Conservation (phyloP, 352 stramenopile genomes). For the Globisporangium ultimum region DNA sequence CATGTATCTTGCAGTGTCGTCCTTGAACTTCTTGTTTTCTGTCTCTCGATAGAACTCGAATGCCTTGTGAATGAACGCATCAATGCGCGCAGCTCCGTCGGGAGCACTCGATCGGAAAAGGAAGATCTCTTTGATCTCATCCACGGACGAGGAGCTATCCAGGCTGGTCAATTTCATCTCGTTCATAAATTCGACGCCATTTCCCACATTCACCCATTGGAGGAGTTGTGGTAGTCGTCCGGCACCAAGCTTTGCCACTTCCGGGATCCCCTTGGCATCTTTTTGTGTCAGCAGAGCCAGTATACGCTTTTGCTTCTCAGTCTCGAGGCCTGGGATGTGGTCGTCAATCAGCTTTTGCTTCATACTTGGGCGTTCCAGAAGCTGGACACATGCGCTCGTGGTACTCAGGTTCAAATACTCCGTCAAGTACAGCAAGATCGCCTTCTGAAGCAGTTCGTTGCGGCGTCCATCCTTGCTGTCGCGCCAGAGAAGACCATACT, state of each 20-base stretch:
- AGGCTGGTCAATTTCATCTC: not conserved
- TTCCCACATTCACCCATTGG: conserved; percentile 7
- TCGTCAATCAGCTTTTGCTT: conserved; percentile 1
- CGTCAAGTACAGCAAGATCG: conserved; percentile 36
- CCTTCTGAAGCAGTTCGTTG: conserved; percentile 41
- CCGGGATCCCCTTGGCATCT: not conserved
- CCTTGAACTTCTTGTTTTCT: conserved; percentile 11
- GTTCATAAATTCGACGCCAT: conserved; percentile 15
- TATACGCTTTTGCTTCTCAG: not conserved
- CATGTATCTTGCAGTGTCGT: conserved; percentile 31
- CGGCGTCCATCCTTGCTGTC: conserved; percentile 24
- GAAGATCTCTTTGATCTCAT: not conserved
- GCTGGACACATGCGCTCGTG: conserved; percentile 39
- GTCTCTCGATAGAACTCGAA: not conserved
- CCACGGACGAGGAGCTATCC: not conserved
- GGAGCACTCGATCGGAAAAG: conserved; percentile 1
- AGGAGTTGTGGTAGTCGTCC: conserved; percentile 9
- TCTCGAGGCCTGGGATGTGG: conserved; percentile 1
- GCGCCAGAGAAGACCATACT: conserved; percentile 2
- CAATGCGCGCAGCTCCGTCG: not conserved
- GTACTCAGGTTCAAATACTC: conserved; percentile 30
- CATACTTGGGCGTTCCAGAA: conserved; percentile 19
- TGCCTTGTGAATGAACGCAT: conserved; percentile 1
- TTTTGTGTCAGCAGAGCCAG: not conserved
- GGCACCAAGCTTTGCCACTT: conserved; percentile 1